Percentiles rank a stretch among this genome's conserved stretches.
Evolutionary conservation across 2,329 filamentous ascomycete genomes (phyloP).

Genomic region (Diplodia mutila): DNA sequence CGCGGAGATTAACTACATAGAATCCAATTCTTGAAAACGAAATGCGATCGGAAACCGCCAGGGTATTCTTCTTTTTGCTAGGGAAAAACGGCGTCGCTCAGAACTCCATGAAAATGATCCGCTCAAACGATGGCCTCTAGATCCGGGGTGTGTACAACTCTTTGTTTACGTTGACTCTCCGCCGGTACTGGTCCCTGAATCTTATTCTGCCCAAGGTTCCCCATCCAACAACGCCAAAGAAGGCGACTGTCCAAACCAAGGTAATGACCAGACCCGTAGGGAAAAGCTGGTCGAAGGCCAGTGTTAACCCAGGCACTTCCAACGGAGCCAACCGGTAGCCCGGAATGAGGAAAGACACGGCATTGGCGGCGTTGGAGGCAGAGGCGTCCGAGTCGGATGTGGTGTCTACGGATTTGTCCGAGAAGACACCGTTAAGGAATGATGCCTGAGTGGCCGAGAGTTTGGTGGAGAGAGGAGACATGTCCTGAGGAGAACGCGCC

Average conservation of each 20-base stretch:
- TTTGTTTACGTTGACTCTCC: constrained; percentile 51
- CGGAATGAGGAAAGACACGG: constrained; percentile 64
- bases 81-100: not conserved
- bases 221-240: constrained; percentile 62
- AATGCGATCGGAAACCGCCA: constrained; percentile 4
- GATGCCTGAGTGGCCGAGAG: constrained; percentile 71
- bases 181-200: constrained; percentile 66
- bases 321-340: constrained; percentile 63
- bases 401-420: constrained; percentile 56
- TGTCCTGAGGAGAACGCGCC: constrained; percentile 55
- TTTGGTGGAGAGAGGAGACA: constrained; percentile 61
- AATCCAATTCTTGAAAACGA: not conserved
- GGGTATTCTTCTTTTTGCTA: constrained; percentile 14
- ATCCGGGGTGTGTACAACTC: constrained; percentile 5
- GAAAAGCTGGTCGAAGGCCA: constrained; percentile 54
- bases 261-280: constrained; percentile 72
- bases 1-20: not conserved
- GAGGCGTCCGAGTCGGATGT: constrained; percentile 48
- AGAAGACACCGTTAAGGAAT: constrained; percentile 73
- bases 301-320: constrained; percentile 14
- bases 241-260: constrained; percentile 59
- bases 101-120: constrained; percentile 1
- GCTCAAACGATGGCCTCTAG: not conserved
- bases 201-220: constrained; percentile 70
- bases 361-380: constrained; percentile 46